These are phyloP conservation scores for Xylariaceae sp. DNA, from an alignment of 2,329 filamentous ascomycete species.

Conservation along the genomic window DNA sequence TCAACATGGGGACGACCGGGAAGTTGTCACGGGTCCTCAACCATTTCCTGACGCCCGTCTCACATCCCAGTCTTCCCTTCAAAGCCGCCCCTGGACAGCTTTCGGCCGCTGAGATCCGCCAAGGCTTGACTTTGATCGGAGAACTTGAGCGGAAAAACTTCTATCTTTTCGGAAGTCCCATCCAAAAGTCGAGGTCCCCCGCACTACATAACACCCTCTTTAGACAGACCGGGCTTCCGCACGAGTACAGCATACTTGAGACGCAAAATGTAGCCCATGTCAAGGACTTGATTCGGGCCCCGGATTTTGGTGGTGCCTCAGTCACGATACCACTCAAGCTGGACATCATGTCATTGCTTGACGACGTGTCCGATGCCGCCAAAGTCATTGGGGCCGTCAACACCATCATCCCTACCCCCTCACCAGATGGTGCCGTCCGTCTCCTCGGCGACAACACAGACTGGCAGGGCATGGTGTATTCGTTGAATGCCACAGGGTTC, in stretches of 20 bases:
- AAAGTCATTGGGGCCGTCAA: constrained; percentile 88
- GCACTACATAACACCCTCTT: constrained; percentile 89
- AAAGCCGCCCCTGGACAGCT: constrained; percentile 93
- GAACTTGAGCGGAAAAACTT: constrained; percentile 74
- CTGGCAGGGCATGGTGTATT: constrained; percentile 86
- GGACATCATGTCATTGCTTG: constrained; percentile 77
- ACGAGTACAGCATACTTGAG: constrained; percentile 75
- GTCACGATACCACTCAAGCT: constrained; percentile 95
- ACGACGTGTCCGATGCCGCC: constrained; percentile 76
- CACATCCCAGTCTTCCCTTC: constrained; percentile 83
- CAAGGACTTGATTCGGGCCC: constrained; percentile 61
- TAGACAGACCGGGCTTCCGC: constrained; percentile 71
- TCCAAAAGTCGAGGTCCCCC: constrained; percentile 79
- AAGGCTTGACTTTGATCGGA: constrained; percentile 73
- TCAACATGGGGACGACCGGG: constrained; percentile 90
- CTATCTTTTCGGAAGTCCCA: constrained; percentile 83
- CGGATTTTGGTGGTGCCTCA: constrained; percentile 86
- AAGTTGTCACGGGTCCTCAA: constrained; percentile 91
- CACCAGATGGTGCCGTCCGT: constrained; percentile 41
- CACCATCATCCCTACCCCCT: constrained; percentile 69
- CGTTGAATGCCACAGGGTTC: constrained; percentile 68
- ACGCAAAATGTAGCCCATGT: constrained; percentile 65
- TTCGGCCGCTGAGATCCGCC: constrained; percentile 83
- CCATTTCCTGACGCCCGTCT: constrained; percentile 90
- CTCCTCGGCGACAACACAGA: constrained; percentile 92